Conservation (phyloP, 2,329 filamentous ascomycete species). For the Aspergillus floridensis region DNA sequence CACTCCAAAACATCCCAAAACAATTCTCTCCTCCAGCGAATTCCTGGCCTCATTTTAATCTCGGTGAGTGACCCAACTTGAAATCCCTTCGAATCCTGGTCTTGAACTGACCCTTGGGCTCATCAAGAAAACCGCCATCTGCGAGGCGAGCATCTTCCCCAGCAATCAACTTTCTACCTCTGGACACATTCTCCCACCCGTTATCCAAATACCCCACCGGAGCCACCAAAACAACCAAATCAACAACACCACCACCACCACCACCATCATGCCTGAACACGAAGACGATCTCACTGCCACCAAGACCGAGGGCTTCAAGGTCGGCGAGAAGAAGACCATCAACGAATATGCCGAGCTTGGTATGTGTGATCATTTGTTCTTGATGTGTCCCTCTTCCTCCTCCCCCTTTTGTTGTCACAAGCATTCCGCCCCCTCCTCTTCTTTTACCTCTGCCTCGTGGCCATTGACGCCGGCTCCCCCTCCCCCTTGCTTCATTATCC, state of each 20-base stretch:
- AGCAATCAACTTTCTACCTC: background rate
- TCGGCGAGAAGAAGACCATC: constrained; percentile 97
- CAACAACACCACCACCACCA: too few relatives aligned
- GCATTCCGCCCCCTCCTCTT: background rate
- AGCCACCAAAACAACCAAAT: constrained; percentile 7
- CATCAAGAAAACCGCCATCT: background rate
- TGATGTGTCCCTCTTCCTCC: background rate
- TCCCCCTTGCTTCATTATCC: background rate
- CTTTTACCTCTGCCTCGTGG: constrained; percentile 9
- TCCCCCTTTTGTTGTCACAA: background rate
- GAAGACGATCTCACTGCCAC: constrained; percentile 83
- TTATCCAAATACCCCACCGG: constrained; percentile 2
- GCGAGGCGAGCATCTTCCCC: background rate
- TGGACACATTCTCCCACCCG: background rate
- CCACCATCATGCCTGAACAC: constrained; percentile 62
- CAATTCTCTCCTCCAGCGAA: constrained; percentile 4
- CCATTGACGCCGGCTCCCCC: background rate
- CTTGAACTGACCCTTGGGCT: background rate
- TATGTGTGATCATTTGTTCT: constrained; percentile 47
- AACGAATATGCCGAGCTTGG: constrained; percentile 93
- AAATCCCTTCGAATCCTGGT: background rate
- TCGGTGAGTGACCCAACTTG: background rate
- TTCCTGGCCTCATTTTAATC: background rate
- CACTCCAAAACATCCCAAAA: constrained; percentile 7
- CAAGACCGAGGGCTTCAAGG: constrained; percentile 94